phyloP scores from a whole-genome alignment of 805 yeast species.

The Kuraishia hungarica region DNA sequence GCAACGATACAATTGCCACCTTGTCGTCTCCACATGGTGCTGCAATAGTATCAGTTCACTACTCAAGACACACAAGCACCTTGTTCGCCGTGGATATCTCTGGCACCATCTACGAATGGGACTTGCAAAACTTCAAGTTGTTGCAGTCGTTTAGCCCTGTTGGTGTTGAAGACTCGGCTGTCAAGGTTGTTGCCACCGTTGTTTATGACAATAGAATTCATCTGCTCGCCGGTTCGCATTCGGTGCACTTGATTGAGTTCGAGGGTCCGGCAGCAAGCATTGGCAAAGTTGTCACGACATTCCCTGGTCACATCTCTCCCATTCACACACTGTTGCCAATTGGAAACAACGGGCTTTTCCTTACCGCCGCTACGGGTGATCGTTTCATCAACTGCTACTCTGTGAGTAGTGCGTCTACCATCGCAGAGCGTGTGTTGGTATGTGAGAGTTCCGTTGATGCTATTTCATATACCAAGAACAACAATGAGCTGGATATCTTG shows the following conservation, averaged over 20 bases:
- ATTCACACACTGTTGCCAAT: slow-evolving; percentile 40
- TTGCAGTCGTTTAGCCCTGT: slow-evolving; percentile 32
- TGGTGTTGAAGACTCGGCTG: slow-evolving; percentile 9
- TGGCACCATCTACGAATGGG: slow-evolving; percentile 59
- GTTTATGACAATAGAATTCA: slow-evolving; percentile 23
- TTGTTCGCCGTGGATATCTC: slow-evolving; percentile 54
- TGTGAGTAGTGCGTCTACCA: slow-evolving; percentile 28
- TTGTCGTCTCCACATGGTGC: slow-evolving; percentile 36
- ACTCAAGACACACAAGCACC: slow-evolving; percentile 29
- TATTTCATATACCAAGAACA: slow-evolving; percentile 29
- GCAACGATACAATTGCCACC: slow-evolving; percentile 46
- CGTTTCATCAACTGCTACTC: slow-evolving; percentile 72
- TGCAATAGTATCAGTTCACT: slow-evolving; percentile 42
- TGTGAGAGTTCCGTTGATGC: slow-evolving; percentile 53
- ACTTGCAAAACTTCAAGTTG: slow-evolving; percentile 33
- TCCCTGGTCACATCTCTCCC: slow-evolving; percentile 74
- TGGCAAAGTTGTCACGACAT: slow-evolving; percentile 24
- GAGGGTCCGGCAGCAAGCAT: slow-evolving; percentile 25
- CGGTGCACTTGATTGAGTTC: slow-evolving; percentile 45
- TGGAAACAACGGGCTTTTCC: slow-evolving; percentile 31
- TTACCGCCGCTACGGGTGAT: slow-evolving; percentile 72
- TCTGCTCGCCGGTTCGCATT: slow-evolving; percentile 59
- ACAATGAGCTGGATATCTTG: slow-evolving; percentile 25
- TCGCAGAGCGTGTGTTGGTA: slow-evolving; percentile 45
- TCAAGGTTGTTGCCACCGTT: slow-evolving; percentile 15